phyloP scores from a whole-genome alignment of 495 filamentous ascomycete genomes.

The Baudoinia panamericana region DNA sequence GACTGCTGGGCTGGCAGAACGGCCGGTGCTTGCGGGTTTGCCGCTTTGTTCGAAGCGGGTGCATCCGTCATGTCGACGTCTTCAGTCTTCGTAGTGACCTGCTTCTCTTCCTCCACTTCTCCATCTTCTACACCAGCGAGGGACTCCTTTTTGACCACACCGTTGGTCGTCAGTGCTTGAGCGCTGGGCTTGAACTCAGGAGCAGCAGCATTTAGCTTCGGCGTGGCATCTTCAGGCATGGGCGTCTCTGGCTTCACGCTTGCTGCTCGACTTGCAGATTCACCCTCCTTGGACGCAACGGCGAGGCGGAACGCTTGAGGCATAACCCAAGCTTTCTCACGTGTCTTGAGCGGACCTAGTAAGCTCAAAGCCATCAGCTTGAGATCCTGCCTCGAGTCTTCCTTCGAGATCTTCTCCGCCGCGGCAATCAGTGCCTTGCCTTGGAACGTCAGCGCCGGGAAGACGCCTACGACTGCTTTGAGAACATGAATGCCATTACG shows the following conservation, averaged over 20 bases:
- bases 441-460: slow-evolving; percentile 82
- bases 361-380: slow-evolving; percentile 79
- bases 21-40: background rate
- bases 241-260: slow-evolving; percentile 21
- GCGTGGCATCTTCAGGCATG: slow-evolving; percentile 10
- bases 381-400: slow-evolving; percentile 71
- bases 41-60: background rate
- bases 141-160: slow-evolving; percentile 3
- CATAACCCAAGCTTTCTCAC: slow-evolving; percentile 71
- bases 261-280: slow-evolving; percentile 12
- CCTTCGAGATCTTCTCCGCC: slow-evolving; percentile 51
- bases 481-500: slow-evolving; percentile 88
- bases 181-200: slow-evolving; percentile 23
- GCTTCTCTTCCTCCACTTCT: slow-evolving; percentile 27
- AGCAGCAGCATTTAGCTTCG: slow-evolving; percentile 23
- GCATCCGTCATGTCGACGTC: slow-evolving; percentile 14
- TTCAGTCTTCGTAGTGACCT: background rate
- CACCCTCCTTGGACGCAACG: slow-evolving; percentile 9
- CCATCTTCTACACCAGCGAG: slow-evolving; percentile 26
- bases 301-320: slow-evolving; percentile 55
- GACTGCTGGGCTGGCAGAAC: background rate
- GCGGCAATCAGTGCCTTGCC: slow-evolving; percentile 55
- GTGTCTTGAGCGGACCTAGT: slow-evolving; percentile 64
- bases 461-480: slow-evolving; percentile 62
- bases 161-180: slow-evolving; percentile 13